Evolutionary conservation across 805 yeast species (phyloP), one percentile per base, ranked within the genome.

Genomic region (Lachancea sp.): DNA sequence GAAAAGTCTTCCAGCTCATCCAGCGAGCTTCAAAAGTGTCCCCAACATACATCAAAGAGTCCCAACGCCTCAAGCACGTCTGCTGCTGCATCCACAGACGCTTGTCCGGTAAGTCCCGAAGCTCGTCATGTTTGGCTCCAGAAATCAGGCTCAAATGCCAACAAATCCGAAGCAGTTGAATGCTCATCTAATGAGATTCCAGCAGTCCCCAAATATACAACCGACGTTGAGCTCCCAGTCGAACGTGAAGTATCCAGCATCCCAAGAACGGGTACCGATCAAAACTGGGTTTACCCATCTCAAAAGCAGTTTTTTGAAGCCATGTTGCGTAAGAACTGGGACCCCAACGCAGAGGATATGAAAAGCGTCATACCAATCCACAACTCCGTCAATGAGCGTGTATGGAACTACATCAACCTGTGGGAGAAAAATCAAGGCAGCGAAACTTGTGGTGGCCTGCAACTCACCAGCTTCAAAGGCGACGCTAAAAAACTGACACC

Each of bases 301-400:
- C 95, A 91, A 62, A 85, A 86, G 61, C 97, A 91, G 70, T 91
- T 91, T 60, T 91, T 72, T 63, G 93, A 88, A 47, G 96, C 97
- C 9, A 93, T 91, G 98, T 71, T 78, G 54, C 77, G 98, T 40
- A 91, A 91, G 59, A 77, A 86, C 46, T 87, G 95, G 89, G 74
- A 81, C 42, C 96, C 98, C 1, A 69, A 78, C 10, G 84, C 84
- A 0, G 63, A 67, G 7, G 97, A 90, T 59, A 91, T 91, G 99
- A 70, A 78, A 51, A 78, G 91, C 1, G 87, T 91, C 15, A 95
- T 91, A 3, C 98, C 98, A 0, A 83, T 91, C 36, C 99, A 91
- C 62, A 91, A 91, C 59, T 79, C 85, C 33, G 97, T 91, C 29
- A 91, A 91, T 62, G 99, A 91, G 64, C 69, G 87, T 49, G 95